Conservation (phyloP, 2,329 filamentous ascomycete genomes). For the Calonectria naviculata region DNA sequence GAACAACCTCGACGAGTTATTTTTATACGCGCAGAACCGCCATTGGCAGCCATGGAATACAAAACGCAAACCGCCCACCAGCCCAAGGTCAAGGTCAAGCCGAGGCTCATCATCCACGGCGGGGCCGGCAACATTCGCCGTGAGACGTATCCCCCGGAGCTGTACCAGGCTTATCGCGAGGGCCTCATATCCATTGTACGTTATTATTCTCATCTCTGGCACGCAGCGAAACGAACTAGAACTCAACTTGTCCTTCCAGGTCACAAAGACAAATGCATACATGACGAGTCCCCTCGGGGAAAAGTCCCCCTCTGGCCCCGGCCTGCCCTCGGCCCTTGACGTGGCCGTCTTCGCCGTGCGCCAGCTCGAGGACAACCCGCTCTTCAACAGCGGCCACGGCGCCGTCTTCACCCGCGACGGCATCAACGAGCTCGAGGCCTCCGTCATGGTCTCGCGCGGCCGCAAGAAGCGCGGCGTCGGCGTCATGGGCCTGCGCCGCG, state of each 20-base stretch:
- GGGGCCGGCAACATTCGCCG: slow-evolving; percentile 78
- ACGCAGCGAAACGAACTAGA: neutral
- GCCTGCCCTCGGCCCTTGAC: slow-evolving; percentile 72
- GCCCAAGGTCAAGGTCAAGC: slow-evolving; percentile 52
- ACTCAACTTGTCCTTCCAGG: slow-evolving; percentile 41
- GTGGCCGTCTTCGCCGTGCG: slow-evolving; percentile 80
- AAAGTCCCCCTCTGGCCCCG: slow-evolving; percentile 12
- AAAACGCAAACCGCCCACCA: slow-evolving; percentile 32
- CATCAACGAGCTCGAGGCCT: slow-evolving; percentile 86
- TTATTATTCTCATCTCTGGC: neutral
- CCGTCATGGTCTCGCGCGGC: slow-evolving; percentile 83
- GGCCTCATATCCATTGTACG: slow-evolving; percentile 72
- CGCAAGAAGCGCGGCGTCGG: slow-evolving; percentile 81
- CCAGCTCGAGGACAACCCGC: slow-evolving; percentile 80
- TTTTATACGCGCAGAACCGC: neutral
- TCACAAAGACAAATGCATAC: slow-evolving; percentile 57
- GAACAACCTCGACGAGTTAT: neutral
- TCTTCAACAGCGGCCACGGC: slow-evolving; percentile 88
- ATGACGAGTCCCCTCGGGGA: slow-evolving; percentile 51
- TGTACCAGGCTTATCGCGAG: slow-evolving; percentile 68
- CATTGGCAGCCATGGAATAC: slow-evolving; percentile 53
- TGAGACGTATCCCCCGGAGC: slow-evolving; percentile 65
- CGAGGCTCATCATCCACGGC: slow-evolving; percentile 77
- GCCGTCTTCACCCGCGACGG: slow-evolving; percentile 89
- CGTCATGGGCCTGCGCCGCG: slow-evolving; percentile 76